Base-by-base conservation (phyloP, 1,284 basidiomycete genomes). In the Puccinia coronata region DNA sequence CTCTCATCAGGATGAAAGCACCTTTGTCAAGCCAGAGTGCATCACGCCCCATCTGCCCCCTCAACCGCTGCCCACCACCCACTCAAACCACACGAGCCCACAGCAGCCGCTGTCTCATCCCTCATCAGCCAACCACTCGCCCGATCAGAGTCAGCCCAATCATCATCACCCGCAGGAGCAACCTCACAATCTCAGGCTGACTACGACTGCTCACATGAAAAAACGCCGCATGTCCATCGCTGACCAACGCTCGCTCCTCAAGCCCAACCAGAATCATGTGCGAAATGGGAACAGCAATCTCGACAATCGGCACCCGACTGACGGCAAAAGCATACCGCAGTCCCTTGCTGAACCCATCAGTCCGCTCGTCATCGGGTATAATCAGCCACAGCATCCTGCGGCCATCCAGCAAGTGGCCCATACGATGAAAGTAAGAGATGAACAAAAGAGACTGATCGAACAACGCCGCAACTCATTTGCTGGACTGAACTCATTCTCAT, bases 381-480 rank as follows among this genome's bases (percentile, higher is more conserved):
- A 11, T 25, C 76, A 57, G 39, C 65, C 53, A 4, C 34, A 79
- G 5, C 25, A 79, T 31, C 41, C 65, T 43, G 43, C 39, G 31
- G 53, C 51, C 31, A 70, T 79, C 34, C 63, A 79, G 55, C 76
- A 79, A 34, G 61, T 79, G 8, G 76, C 76, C 16, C 55, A 79
- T 31, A 79, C 76, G 12, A 69, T 79, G 31, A 79, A 79, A 31
- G 23, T 79, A n/a, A 53, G 76, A 57, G 76, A 79, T 18, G 76
- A 79, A 70, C 76, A 79, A 28, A 79, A 79, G 34, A 20, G 65
- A 14, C 59, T 79, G 51, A 79, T 79, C 49, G 76, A 79, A 57
- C 76, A 79, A n/a, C 76, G 76, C 59, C 63, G 76, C 1, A 79
- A 79, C 51, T 79, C 76, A 25, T 79, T 79, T 20, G 65, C 76